Evolutionary conservation across 176 grass and related monocot species (phyloP).

Genomic region (Pharus latifolius): DNA sequence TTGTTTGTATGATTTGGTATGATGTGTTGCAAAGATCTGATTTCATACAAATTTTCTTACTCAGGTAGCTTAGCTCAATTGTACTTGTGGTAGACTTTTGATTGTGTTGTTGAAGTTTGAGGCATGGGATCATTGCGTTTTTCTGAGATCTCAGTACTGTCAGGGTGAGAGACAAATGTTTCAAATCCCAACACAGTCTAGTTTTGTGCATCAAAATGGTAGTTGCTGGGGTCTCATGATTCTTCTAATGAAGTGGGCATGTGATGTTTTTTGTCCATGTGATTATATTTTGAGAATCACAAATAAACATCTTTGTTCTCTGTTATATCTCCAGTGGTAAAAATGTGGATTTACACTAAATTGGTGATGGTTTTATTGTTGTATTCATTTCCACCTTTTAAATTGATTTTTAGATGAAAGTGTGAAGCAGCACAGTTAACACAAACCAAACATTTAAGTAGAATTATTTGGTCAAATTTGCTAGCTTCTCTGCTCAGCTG

Average conservation of each 20-base stretch:
- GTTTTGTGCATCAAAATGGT: background rate
- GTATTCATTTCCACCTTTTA: background rate
- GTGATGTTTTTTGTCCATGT: no score
- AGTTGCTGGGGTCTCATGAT: background rate
- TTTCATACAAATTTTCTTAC: background rate
- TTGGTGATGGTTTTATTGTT: background rate
- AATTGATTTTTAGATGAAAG: background rate
- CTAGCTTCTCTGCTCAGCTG: background rate
- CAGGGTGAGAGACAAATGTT: background rate
- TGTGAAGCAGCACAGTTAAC: no score
- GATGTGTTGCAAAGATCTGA: background rate
- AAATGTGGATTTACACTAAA: background rate
- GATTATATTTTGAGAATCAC: no score
- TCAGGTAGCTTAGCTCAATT: background rate
- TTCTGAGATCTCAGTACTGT: background rate
- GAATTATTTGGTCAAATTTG: background rate
- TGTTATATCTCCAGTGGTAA: background rate
- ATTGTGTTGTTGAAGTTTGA: background rate
- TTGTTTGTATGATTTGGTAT: background rate
- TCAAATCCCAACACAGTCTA: background rate
- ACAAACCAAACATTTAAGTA: background rate
- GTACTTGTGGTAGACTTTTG: background rate
- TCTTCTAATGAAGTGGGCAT: background rate
- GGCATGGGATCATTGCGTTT: background rate
- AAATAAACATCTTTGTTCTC: background rate